A percentile compares a stretch with the other conserved stretches of the same genome.
Evolutionary conservation across 805 yeast genomes (phyloP).

Genomic region (Diddensiella santjacobensis): DNA sequence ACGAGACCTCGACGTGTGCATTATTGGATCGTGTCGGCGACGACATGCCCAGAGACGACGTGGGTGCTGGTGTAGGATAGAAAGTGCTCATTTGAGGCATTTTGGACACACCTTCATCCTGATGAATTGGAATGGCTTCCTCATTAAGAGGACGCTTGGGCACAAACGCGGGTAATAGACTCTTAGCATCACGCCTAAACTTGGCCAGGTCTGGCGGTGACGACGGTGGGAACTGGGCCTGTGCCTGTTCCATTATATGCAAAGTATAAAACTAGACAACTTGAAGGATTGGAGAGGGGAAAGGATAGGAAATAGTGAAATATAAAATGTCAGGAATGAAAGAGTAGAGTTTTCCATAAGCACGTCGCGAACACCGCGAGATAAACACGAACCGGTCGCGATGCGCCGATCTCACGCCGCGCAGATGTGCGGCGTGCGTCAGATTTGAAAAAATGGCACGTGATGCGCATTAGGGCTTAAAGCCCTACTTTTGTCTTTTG

Average conservation of each 20-base stretch:
- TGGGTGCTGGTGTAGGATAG: conserved; percentile 32
- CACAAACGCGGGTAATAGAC: conserved; percentile 21
- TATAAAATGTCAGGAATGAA: neutral
- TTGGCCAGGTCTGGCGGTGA: conserved; percentile 37
- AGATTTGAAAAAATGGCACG: neutral
- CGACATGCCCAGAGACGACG: conserved; percentile 21
- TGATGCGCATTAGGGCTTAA: too few species aligned
- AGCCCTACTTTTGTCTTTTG: neutral
- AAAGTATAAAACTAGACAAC: neutral
- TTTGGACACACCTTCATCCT: conserved; percentile 16
- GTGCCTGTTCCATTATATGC: neutral
- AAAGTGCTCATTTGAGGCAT: conserved; percentile 23
- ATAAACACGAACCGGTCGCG: neutral
- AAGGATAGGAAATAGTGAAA: neutral
- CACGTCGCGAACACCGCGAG: neutral
- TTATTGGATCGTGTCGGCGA: conserved; percentile 15
- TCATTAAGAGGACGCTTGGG: conserved; percentile 8
- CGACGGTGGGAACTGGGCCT: conserved; percentile 48
- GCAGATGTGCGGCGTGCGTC: neutral
- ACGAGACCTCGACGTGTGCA: neutral
- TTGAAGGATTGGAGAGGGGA: neutral
- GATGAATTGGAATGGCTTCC: conserved; percentile 12
- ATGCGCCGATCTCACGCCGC: neutral
- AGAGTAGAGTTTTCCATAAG: neutral
- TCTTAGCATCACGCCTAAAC: conserved; percentile 1